Base-by-base conservation (phyloP, 2,329 filamentous ascomycete genomes). In the Calycina marina region DNA sequence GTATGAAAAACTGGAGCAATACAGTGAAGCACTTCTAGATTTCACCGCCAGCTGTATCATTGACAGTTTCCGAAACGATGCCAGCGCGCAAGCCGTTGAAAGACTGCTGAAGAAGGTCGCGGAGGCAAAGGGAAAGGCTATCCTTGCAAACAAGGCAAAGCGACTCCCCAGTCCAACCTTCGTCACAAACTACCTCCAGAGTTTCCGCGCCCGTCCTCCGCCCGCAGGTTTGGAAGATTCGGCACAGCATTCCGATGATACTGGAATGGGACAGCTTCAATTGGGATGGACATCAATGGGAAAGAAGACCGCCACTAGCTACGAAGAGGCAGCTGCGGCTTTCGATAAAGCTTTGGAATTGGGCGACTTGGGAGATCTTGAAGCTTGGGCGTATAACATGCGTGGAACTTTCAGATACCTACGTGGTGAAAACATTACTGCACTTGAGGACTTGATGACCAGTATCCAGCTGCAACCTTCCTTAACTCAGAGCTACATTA, bases 21-120 rank as follows among this genome's bases (percentile, higher is more conserved):
- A 79, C 64, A 90, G 85, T 56, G 88, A 96, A 55, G 88, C 90
- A 28, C 76, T 98, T 6, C 72, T 98, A 42, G 90, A 98, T 61
- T 96, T 93, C 62, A 98, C 90, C 6, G 90, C 90, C 37, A 94
- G 88, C 61, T 98, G 90, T 63, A 98, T 98, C 57, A 93, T 98
- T 55, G 90, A 98, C 56, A 81, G 81, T 41, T 98, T 98, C 69
- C 79, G 82, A 61, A 96, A 90, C 57, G 81, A 93, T 50, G 66
- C 70, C 40, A 92, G 82, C 52, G 85, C 88, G 14, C 75, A 86
- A 56, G 77, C 85, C 27, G 86, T 98, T 6, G 90, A 98, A 65
- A 69, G 88, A 40, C 63, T 98, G 41, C 68, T 98, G 41, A 96
- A 96, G 69, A 93, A 93, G 63, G 88, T 96, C 30, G 90, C 90